These are phyloP conservation scores for Chiua virens DNA, from an alignment of 768 basidiomycete genomes.

Conservation along the genomic window DNA sequence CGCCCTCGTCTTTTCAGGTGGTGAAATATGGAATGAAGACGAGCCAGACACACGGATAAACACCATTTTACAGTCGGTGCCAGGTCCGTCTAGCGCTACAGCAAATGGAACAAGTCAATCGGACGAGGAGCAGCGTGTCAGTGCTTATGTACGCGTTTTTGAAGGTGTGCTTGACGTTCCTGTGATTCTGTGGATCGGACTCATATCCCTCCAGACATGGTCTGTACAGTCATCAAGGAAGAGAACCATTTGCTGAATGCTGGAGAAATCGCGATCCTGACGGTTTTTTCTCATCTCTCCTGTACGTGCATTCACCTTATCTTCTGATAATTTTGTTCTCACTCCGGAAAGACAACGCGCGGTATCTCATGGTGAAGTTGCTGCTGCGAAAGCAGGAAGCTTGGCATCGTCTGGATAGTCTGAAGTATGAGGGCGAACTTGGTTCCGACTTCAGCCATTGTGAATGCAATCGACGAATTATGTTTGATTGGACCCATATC, in stretches of 20 bases:
- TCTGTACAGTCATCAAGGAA: slow-evolving; percentile 47
- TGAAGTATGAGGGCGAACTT: slow-evolving; percentile 46
- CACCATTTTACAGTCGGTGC: slow-evolving; percentile 1
- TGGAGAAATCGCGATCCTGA: slow-evolving; percentile 46
- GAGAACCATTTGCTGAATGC: slow-evolving; percentile 54
- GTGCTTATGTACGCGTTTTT: slow-evolving; percentile 29
- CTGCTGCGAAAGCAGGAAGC: slow-evolving; percentile 57
- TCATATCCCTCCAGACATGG: slow-evolving; percentile 47
- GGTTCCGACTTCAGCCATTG: slow-evolving; percentile 36
- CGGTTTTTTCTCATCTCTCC: slow-evolving; percentile 42
- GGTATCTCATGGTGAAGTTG: slow-evolving; percentile 63
- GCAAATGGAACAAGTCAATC: slow-evolving; percentile 1
- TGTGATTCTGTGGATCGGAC: background rate
- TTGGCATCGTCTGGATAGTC: slow-evolving; percentile 49
- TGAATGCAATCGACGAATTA: slow-evolving; percentile 44
- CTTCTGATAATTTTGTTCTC: background rate
- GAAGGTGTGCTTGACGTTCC: slow-evolving; percentile 22
- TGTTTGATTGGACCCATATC: slow-evolving; percentile 26
- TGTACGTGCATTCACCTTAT: slow-evolving; percentile 44
- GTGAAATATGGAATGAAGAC: slow-evolving; percentile 21
- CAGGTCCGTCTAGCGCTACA: slow-evolving; percentile 13
- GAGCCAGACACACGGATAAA: slow-evolving; percentile 7
- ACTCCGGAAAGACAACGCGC: slow-evolving; percentile 45
- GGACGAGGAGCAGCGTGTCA: slow-evolving; percentile 13
- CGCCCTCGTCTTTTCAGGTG: slow-evolving; percentile 33